Conservation (phyloP, 2,329 filamentous ascomycete genomes). For the Cadophora sp. region DNA sequence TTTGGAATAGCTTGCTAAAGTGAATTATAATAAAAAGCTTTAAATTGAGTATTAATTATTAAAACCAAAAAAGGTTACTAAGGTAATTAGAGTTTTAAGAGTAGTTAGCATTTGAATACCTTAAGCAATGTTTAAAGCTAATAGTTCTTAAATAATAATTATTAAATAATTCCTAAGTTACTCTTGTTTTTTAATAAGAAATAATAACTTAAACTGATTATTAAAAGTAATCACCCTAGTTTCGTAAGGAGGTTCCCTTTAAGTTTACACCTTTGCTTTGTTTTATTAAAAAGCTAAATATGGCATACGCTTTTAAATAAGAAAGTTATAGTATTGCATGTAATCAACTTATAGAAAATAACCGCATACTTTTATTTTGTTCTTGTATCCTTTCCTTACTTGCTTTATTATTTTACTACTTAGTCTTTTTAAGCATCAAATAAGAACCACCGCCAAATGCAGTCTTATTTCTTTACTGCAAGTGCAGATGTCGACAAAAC, state of each 20-base stretch:
- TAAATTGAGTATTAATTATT: too few species aligned
- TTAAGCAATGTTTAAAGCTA: too few species aligned
- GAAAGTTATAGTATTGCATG: background rate
- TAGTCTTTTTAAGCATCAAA: background rate
- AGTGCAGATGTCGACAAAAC: background rate
- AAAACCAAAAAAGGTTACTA: too few species aligned
- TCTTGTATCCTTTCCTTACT: background rate
- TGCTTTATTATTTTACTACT: background rate
- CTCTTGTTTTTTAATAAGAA: too few species aligned
- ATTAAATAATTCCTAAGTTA: too few species aligned
- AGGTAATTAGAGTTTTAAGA: too few species aligned
- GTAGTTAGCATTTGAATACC: too few species aligned
- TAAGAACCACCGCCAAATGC: background rate
- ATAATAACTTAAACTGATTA: background rate
- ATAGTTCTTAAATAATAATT: too few species aligned
- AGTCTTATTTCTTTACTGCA: background rate
- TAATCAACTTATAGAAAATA: background rate
- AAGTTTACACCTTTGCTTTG: background rate
- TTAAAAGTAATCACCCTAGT: constrained; percentile 18
- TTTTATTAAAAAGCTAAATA: constrained; percentile 2
- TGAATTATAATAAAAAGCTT: too few species aligned
- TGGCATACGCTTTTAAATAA: background rate
- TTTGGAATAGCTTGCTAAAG: too few species aligned
- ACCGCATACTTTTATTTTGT: background rate
- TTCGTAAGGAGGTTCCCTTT: constrained; percentile 9